Evolutionary conservation across 2,329 filamentous ascomycete species (phyloP).

Genomic region (Truncatella angustata): DNA sequence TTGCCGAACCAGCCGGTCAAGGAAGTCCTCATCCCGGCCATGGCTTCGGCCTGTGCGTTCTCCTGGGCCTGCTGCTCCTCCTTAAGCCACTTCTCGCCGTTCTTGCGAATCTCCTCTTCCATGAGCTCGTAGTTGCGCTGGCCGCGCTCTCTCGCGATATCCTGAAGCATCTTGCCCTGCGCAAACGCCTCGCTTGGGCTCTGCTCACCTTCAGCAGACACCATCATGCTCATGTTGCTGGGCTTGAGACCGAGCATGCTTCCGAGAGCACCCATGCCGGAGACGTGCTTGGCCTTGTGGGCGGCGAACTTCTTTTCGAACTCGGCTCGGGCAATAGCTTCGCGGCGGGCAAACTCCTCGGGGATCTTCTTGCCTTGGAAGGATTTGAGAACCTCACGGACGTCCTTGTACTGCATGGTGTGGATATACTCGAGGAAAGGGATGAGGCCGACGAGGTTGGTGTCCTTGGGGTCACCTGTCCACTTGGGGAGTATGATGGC

Average conservation of each 20-base stretch:
- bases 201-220: slow-evolving; percentile 63
- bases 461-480: slow-evolving; percentile 80
- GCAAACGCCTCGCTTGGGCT: slow-evolving; percentile 74
- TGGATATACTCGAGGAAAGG: slow-evolving; percentile 97
- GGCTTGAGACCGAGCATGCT: slow-evolving; percentile 77
- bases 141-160: slow-evolving; percentile 88
- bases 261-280: slow-evolving; percentile 67
- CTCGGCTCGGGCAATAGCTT: slow-evolving; percentile 79
- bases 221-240: slow-evolving; percentile 60
- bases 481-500: slow-evolving; percentile 89
- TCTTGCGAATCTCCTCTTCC: slow-evolving; percentile 87
- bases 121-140: slow-evolving; percentile 86
- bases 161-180: slow-evolving; percentile 95
- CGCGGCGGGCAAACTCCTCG: slow-evolving; percentile 82
- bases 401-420: slow-evolving; percentile 87
- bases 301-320: slow-evolving; percentile 76
- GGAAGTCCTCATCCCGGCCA: slow-evolving; percentile 86
- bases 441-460: slow-evolving; percentile 82
- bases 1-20: slow-evolving; percentile 57
- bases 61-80: slow-evolving; percentile 88
- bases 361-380: slow-evolving; percentile 90
- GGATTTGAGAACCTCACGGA: slow-evolving; percentile 80
- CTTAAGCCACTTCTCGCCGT: slow-evolving; percentile 93
- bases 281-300: slow-evolving; percentile 61
- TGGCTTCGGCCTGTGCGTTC: slow-evolving; percentile 83